Evolutionary conservation across 495 filamentous ascomycete species (phyloP).

Genomic region (Schizothecium vesticola): DNA sequence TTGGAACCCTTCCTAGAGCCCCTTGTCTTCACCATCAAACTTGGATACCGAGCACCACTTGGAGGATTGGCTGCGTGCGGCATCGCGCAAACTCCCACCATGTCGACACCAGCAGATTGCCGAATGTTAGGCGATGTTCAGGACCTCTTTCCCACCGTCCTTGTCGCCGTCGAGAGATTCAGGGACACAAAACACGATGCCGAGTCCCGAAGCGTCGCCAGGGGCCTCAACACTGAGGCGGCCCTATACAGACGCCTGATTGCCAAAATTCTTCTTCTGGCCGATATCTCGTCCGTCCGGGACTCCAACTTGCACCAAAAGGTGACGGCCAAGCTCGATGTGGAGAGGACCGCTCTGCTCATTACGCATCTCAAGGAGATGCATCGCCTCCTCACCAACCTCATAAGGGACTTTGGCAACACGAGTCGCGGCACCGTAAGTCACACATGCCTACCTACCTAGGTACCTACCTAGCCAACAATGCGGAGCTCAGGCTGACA

Average conservation of each 20-base stretch:
- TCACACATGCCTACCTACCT: no score
- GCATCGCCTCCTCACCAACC: neutral
- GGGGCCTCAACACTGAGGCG: neutral
- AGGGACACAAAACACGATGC: neutral
- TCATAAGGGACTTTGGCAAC: neutral
- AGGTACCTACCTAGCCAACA: neutral
- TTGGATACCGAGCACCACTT: no score
- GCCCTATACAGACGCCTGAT: neutral
- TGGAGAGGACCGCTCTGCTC: neutral
- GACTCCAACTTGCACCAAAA: neutral
- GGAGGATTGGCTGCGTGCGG: no score
- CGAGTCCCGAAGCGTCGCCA: neutral
- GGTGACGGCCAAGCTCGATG: neutral
- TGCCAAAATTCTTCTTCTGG: neutral
- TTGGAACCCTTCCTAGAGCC: no score
- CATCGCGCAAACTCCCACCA: neutral
- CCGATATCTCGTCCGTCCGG: neutral
- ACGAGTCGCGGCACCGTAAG: neutral
- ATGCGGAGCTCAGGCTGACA: neutral
- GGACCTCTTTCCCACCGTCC: neutral
- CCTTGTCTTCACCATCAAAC: neutral
- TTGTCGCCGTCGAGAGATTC: neutral
- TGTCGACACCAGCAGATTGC: neutral
- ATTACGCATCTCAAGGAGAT: neutral
- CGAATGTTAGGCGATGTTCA: neutral